These are phyloP conservation scores for Metschnikowia anglica DNA, from an alignment of 805 yeast species.

Conservation along the genomic window DNA sequence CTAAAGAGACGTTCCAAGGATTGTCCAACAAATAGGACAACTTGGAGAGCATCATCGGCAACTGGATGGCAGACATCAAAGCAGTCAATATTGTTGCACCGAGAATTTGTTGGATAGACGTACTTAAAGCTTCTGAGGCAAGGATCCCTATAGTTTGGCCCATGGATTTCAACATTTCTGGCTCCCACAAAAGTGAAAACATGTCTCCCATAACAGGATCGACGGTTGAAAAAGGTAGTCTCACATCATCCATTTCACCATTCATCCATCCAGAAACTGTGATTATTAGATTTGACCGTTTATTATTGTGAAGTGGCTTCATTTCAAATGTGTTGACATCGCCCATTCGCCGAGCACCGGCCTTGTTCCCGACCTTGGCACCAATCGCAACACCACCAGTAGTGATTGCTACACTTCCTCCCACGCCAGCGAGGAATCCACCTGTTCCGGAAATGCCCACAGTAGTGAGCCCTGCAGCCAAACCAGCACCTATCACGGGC, in stretches of 20 bases:
- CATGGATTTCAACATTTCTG: slow-evolving; percentile 92
- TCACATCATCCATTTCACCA: slow-evolving; percentile 90
- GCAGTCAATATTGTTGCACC: slow-evolving; percentile 90
- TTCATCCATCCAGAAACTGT: slow-evolving; percentile 98
- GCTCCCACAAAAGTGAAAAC: slow-evolving; percentile 93
- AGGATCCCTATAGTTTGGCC: slow-evolving; percentile 94
- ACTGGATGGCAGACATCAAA: slow-evolving; percentile 87
- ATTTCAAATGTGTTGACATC: slow-evolving; percentile 93
- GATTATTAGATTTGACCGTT: slow-evolving; percentile 78
- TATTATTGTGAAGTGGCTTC: slow-evolving; percentile 87
- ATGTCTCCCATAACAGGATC: slow-evolving; percentile 98
- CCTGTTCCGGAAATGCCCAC: slow-evolving; percentile 93
- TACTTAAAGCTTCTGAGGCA: slow-evolving; percentile 90
- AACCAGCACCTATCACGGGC: slow-evolving; percentile 97
- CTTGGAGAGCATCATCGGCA: slow-evolving; percentile 89
- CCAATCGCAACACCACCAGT: slow-evolving; percentile 90
- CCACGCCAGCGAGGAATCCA: slow-evolving; percentile 92
- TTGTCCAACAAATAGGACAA: slow-evolving; percentile 87
- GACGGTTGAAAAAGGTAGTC: slow-evolving; percentile 93
- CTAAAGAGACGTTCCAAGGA: slow-evolving; percentile 97
- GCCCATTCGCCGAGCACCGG: slow-evolving; percentile 85
- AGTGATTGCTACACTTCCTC: slow-evolving; percentile 93
- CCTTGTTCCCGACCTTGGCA: slow-evolving; percentile 80
- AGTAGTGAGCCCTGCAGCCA: slow-evolving; percentile 95
- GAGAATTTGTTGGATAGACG: slow-evolving; percentile 90